These are phyloP conservation scores for Hordeum marinum DNA, from an alignment of 176 grass and related monocot species.

Conservation along the genomic window DNA sequence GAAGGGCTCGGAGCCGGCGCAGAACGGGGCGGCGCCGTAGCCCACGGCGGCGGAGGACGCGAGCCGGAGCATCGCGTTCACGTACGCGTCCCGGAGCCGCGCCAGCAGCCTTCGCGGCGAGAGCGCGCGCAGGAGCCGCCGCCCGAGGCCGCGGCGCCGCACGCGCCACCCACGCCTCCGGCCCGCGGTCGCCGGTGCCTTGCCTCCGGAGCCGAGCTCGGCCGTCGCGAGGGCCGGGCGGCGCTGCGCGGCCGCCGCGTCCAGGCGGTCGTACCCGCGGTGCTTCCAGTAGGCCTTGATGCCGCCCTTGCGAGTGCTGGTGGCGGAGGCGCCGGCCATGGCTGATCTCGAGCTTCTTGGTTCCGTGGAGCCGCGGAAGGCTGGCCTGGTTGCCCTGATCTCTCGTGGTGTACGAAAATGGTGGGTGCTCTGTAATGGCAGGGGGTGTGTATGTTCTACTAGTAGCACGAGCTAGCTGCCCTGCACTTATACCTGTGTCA, in stretches of 20 bases:
- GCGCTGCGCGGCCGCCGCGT: conserved; percentile 29
- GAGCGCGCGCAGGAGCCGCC: conserved; percentile 39
- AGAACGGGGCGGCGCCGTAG: conserved; percentile 15
- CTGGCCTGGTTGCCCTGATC: neutral
- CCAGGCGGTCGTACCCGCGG: conserved; percentile 50
- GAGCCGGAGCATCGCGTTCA: conserved; percentile 62
- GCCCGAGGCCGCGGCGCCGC: conserved; percentile 21
- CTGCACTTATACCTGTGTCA: neutral
- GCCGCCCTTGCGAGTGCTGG: conserved; percentile 43
- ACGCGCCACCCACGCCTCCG: conserved; percentile 35
- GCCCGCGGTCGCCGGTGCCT: neutral
- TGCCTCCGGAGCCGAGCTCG: conserved; percentile 18
- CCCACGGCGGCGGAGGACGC: conserved; percentile 45
- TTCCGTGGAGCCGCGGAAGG: neutral
- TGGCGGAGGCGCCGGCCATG: conserved; percentile 10
- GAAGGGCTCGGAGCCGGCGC: conserved; percentile 19
- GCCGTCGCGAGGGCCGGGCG: conserved; percentile 34
- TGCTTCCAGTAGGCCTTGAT: conserved; percentile 76
- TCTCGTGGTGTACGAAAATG: neutral
- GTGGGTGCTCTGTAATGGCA: neutral
- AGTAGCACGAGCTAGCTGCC: neutral
- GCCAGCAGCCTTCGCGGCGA: conserved; percentile 42
- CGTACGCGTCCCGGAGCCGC: conserved; percentile 63
- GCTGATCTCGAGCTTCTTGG: neutral
- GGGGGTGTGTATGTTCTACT: neutral